These are phyloP conservation scores for Pseudofabraea citricarpa DNA, from an alignment of 2,329 filamentous ascomycete genomes.

Conservation along the genomic window DNA sequence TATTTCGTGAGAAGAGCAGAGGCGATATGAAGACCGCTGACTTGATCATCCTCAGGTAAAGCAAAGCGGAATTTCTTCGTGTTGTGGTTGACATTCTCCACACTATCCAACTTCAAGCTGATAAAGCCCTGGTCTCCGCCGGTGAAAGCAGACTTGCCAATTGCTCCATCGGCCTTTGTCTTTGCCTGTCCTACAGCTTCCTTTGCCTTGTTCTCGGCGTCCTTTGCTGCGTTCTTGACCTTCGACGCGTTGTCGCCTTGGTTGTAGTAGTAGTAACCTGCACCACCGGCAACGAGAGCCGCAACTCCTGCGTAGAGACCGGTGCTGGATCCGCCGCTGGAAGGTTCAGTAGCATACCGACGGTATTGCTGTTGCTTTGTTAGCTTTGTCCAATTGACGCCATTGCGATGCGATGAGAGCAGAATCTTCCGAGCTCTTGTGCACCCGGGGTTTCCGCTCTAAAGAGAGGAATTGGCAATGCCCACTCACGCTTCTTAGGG, in stretches of 20 bases:
- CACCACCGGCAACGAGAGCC: conserved; percentile 52
- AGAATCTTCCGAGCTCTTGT: conserved; percentile 2
- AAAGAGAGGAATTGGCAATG: conserved; percentile 1
- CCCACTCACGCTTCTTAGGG: conserved; percentile 57
- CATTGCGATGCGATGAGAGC: background rate
- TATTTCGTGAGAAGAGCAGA: conserved; percentile 91
- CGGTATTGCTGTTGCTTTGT: conserved; percentile 49
- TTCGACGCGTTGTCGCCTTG: conserved; percentile 43
- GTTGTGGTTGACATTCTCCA: conserved; percentile 85
- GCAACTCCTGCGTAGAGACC: conserved; percentile 58
- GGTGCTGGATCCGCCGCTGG: conserved; percentile 45
- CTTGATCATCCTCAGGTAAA: conserved; percentile 76
- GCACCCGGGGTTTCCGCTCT: conserved; percentile 15
- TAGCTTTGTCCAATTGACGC: conserved; percentile 7
- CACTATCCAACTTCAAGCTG: conserved; percentile 70
- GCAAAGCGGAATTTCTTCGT: conserved; percentile 89
- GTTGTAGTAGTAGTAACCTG: conserved; percentile 48
- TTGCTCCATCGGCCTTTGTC: conserved; percentile 23
- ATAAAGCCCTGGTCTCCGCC: conserved; percentile 90
- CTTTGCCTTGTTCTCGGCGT: conserved; percentile 51
- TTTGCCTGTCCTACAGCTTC: conserved; percentile 29
- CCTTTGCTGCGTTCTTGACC: conserved; percentile 48
- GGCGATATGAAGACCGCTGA: conserved; percentile 76
- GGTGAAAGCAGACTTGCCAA: conserved; percentile 52
- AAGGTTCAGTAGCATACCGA: conserved; percentile 65